A percentile compares a stretch with the other conserved stretches of the same genome.
These are phyloP conservation scores for Colletotrichum graminicola DNA, from an alignment of 2,329 filamentous ascomycete species.

Conservation along the genomic window DNA sequence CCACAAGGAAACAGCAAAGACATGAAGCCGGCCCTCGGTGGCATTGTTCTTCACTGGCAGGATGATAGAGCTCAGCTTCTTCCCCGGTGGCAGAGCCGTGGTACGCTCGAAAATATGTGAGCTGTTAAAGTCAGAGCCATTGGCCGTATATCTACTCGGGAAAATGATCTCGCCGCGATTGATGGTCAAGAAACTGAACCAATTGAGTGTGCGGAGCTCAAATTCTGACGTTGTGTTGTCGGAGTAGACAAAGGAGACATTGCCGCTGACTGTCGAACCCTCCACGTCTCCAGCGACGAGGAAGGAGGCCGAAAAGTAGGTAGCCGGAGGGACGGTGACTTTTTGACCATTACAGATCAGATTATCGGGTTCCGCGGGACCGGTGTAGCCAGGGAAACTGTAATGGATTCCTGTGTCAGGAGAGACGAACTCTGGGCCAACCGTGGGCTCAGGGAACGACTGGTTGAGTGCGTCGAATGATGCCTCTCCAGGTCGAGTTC, in stretches of 20 bases:
- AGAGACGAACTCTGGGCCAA: slow-evolving; percentile 54
- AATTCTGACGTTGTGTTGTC: slow-evolving; percentile 55
- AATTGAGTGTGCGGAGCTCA: slow-evolving; percentile 59
- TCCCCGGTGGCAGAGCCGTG: slow-evolving; percentile 52
- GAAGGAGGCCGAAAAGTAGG: slow-evolving; percentile 58
- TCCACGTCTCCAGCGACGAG: slow-evolving; percentile 58
- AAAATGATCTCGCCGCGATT: slow-evolving; percentile 60
- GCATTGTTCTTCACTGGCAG: slow-evolving; percentile 55
- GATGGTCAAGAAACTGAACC: slow-evolving; percentile 59
- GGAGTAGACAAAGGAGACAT: slow-evolving; percentile 57
- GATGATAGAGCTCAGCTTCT: slow-evolving; percentile 54
- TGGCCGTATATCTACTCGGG: slow-evolving; percentile 55
- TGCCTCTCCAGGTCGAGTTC: slow-evolving; percentile 57
- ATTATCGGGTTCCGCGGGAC: slow-evolving; percentile 55
- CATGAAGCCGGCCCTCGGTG: slow-evolving; percentile 54
- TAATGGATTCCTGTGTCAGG: slow-evolving; percentile 56
- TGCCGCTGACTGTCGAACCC: slow-evolving; percentile 53
- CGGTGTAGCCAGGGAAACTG: slow-evolving; percentile 56
- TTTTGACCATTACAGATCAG: slow-evolving; percentile 57
- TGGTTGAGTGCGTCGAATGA: slow-evolving; percentile 58
- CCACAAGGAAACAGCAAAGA: slow-evolving; percentile 58
- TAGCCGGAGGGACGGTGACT: slow-evolving; percentile 49
- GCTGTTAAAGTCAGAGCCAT: slow-evolving; percentile 57
- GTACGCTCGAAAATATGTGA: slow-evolving; percentile 61
- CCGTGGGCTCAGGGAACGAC: slow-evolving; percentile 54